Evolutionary conservation across 768 basidiomycete species (phyloP).

Genomic region (Lentinula sp.): DNA sequence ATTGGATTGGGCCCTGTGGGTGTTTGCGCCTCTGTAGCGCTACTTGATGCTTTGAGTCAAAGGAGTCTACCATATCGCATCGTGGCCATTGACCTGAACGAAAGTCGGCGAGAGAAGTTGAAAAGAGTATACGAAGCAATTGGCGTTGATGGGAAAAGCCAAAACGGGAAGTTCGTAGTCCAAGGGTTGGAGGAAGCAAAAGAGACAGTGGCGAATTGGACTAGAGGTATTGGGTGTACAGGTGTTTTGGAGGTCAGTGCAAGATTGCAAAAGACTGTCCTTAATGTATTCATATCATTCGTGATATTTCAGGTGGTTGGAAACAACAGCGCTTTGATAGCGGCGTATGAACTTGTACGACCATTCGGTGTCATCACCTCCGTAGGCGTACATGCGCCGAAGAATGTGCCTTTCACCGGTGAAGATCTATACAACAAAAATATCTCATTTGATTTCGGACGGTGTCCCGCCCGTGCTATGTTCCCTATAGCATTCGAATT

Average conservation of each 20-base stretch:
- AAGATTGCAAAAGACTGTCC: neutral
- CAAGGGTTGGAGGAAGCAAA: slow-evolving; percentile 48
- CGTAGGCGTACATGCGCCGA: slow-evolving; percentile 63
- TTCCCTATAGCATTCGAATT: slow-evolving; percentile 67
- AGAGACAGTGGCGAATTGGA: slow-evolving; percentile 42
- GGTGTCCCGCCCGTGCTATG: slow-evolving; percentile 76
- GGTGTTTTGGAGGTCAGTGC: slow-evolving; percentile 57
- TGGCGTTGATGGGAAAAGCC: slow-evolving; percentile 31
- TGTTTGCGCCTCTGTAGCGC: slow-evolving; percentile 56
- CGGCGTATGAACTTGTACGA: slow-evolving; percentile 66
- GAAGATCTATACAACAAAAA: slow-evolving; percentile 69
- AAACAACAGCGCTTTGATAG: slow-evolving; percentile 51
- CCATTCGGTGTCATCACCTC: slow-evolving; percentile 73
- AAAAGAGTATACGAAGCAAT: slow-evolving; percentile 50
- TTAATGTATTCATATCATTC: neutral
- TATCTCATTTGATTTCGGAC: slow-evolving; percentile 73
- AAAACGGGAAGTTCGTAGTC: slow-evolving; percentile 41
- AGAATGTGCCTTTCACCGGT: slow-evolving; percentile 49
- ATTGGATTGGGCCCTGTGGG: slow-evolving; percentile 80
- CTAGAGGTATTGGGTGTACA: slow-evolving; percentile 53
- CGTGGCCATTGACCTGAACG: slow-evolving; percentile 58
- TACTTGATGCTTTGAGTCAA: slow-evolving; percentile 54
- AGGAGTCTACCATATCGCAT: slow-evolving; percentile 44
- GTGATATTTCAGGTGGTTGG: slow-evolving; percentile 53
- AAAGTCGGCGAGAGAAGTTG: slow-evolving; percentile 53